These are phyloP conservation scores for Chaetomidium leptoderma DNA, from an alignment of 495 filamentous ascomycete genomes.

Conservation along the genomic window DNA sequence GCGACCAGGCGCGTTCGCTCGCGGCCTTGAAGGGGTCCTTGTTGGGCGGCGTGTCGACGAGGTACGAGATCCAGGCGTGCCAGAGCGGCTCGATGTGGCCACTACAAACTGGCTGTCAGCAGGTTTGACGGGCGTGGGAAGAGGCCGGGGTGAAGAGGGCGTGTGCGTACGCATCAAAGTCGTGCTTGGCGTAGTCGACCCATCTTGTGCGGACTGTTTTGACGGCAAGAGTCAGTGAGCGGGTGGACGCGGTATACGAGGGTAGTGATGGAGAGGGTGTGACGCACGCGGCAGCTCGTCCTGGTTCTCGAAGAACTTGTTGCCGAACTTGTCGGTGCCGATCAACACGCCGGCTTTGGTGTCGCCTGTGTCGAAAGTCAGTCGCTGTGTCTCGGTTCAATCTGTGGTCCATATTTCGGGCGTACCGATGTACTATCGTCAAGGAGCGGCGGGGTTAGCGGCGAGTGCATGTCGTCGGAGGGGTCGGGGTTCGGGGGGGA, in stretches of 20 bases:
- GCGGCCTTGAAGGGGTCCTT: constrained; percentile 64
- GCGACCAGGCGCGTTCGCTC: constrained; percentile 68
- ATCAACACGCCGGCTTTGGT: constrained; percentile 91
- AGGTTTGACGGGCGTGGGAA: not conserved
- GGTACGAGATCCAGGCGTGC: constrained; percentile 96
- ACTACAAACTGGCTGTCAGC: constrained; percentile 35
- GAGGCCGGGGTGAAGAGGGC: not conserved
- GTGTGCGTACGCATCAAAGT: constrained; percentile 73
- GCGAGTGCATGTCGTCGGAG: constrained; percentile 7
- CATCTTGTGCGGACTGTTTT: constrained; percentile 90
- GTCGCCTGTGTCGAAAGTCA: constrained; percentile 63
- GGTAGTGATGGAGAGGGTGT: constrained; percentile 4
- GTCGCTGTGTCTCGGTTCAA: constrained; percentile 9
- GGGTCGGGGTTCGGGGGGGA: constrained; percentile 7
- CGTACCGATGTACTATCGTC: constrained; percentile 62
- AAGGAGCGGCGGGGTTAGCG: constrained; percentile 24
- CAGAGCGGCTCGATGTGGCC: constrained; percentile 92
- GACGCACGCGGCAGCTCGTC: constrained; percentile 87
- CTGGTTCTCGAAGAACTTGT: constrained; percentile 95
- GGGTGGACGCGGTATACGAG: not conserved
- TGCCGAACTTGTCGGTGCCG: constrained; percentile 83
- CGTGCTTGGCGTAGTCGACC: constrained; percentile 89
- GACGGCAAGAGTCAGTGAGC: constrained; percentile 8
- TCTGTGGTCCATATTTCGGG: no score
- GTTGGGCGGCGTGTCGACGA: constrained; percentile 80